Base-by-base conservation (phyloP, 164 flowering plant species). In the Umbilicus rupestris region DNA sequence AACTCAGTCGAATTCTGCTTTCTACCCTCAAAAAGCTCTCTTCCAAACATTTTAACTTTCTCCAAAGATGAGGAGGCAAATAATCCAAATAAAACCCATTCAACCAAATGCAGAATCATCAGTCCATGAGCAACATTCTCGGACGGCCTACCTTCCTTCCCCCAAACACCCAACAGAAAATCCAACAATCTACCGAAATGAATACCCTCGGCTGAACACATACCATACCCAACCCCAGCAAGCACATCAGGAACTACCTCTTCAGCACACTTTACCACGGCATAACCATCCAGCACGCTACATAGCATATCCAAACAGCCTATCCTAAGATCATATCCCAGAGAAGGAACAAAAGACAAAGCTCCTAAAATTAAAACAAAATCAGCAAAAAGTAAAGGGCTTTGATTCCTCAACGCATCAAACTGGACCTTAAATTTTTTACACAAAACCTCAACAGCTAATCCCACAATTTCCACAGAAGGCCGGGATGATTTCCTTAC, bases 141-240 rank as follows among this genome's bases (percentile, higher is more conserved):
- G 45, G n/a, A 9, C 41, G 75, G 76, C 7, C 79, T 85, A 65
- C 71, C 82, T 39, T 70, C 76, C 68, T 68, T 78, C 19, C 79
- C 75, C 95, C 88, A 88, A 70, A 86, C 46, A 29, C 79, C 82
- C 63, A 88, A 66, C 71, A 89, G 49, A 64, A 66, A 70, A 73
- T 70, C 74, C 67, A 88, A 75, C 69, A 85, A 60, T 70, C 78
- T 79, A 57, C 67, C 66, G 71, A 78, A 81, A 74, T 78, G 69
- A 75, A 44, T 68, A 66, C 28, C 68, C 30, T 63, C 75, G 30
- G 81, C 77, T 31, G 88, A 82, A 76, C 74, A 75, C 63, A 92
- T 71, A 74, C 90, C 92, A 81, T 92, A 95, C 31, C 97, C 97
- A 76, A 84, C 75, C 50, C 97, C 99, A 1, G 90, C 97, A 74